These are phyloP conservation scores for Notholithocarpus densiflorus DNA, from an alignment of 306 rosid genomes.

Conservation along the genomic window DNA sequence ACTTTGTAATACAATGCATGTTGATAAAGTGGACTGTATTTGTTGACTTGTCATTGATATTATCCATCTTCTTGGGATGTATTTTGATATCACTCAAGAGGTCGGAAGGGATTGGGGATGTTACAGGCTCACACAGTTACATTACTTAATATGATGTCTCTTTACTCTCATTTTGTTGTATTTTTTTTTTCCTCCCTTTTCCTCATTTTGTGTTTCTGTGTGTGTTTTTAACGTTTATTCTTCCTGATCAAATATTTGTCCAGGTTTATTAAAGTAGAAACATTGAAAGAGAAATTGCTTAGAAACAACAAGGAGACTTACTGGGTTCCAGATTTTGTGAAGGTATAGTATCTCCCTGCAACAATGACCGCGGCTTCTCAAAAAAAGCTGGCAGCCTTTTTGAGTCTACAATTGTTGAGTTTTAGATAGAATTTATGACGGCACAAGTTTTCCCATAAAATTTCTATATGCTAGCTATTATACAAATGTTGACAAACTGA, in stretches of 20 bases:
- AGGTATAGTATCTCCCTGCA: conserved; percentile 43
- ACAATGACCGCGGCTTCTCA: background rate
- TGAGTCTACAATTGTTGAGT: no score
- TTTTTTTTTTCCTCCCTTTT: background rate
- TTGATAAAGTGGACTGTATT: background rate
- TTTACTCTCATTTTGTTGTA: background rate
- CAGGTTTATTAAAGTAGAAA: conserved; percentile 93
- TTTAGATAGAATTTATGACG: no score
- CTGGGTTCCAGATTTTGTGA: conserved; percentile 99
- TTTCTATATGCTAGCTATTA: no score
- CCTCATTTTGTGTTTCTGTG: background rate
- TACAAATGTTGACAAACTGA: no score
- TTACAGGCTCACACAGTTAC: background rate
- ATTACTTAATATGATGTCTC: background rate
- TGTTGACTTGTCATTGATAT: background rate
- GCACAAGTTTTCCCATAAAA: no score
- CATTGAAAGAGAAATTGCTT: conserved; percentile 70
- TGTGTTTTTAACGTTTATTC: background rate
- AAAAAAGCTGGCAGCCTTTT: no score
- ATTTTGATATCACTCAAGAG: background rate
- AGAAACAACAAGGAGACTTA: conserved; percentile 83
- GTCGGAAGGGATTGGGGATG: background rate
- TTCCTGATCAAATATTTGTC: conserved; percentile 9
- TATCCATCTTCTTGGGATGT: background rate
- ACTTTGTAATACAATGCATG: background rate